Conservation (phyloP, 768 basidiomycete genomes). For the Asterophora lycoperdoides region DNA sequence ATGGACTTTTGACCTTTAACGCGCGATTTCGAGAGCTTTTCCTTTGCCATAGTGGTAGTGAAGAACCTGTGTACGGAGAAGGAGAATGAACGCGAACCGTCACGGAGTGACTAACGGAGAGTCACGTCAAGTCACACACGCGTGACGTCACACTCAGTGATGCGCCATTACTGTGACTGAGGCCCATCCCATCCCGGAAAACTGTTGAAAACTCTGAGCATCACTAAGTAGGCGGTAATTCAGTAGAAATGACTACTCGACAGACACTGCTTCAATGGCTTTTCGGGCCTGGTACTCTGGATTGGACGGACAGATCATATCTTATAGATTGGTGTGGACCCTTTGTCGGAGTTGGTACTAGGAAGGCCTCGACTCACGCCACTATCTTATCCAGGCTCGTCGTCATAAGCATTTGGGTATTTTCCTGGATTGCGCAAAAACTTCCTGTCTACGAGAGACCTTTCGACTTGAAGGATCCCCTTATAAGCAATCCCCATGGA, state of each 20-base stretch:
- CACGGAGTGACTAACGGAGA: neutral
- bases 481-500: slow-evolving; percentile 49
- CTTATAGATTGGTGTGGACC: slow-evolving; percentile 46
- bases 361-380: neutral
- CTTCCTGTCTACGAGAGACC: slow-evolving; percentile 46
- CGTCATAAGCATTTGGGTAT: slow-evolving; percentile 38
- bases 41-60: slow-evolving; percentile 43
- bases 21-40: slow-evolving; percentile 32
- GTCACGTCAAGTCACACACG: slow-evolving; percentile 14
- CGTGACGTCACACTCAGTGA: slow-evolving; percentile 19
- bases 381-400: slow-evolving; percentile 24
- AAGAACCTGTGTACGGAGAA: slow-evolving; percentile 10
- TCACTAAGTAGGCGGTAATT: no score
- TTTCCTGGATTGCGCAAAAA: slow-evolving; percentile 34
- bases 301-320: slow-evolving; percentile 45
- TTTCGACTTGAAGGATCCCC: slow-evolving; percentile 45
- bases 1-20: slow-evolving; percentile 50
- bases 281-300: slow-evolving; percentile 35
- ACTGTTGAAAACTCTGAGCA: no score
- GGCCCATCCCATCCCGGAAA: no score
- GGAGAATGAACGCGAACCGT: slow-evolving; percentile 5
- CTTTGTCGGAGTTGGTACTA: neutral
- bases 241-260: slow-evolving; percentile 5
- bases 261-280: slow-evolving; percentile 18
- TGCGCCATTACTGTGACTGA: neutral